phyloP scores from a whole-genome alignment of 148 eudicot species.

The Amaranthus palmeri region DNA sequence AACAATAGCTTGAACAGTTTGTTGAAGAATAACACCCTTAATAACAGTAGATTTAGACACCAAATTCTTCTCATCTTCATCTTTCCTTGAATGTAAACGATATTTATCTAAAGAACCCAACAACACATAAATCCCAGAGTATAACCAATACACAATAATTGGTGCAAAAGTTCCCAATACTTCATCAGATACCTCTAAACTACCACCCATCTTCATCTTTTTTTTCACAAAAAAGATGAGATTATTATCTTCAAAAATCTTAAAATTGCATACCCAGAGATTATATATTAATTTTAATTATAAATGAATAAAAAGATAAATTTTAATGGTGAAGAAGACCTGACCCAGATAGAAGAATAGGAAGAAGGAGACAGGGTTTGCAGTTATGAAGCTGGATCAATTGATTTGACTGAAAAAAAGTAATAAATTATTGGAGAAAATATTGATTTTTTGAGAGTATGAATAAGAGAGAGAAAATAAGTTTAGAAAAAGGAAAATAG shows the following conservation, averaged over 20 bases:
- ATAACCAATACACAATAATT: slow-evolving; percentile 71
- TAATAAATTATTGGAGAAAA: not conserved
- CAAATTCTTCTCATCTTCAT: slow-evolving; percentile 80
- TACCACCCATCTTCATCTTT: slow-evolving; percentile 27
- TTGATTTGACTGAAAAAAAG: slow-evolving; percentile 12
- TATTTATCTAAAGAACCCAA: slow-evolving; percentile 51
- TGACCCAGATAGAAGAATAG: not conserved
- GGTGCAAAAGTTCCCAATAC: slow-evolving; percentile 75
- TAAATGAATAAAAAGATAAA: not conserved
- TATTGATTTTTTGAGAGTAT: not conserved
- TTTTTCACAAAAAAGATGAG: too few species aligned
- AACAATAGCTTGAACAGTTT: slow-evolving; percentile 63
- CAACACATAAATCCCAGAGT: slow-evolving; percentile 61
- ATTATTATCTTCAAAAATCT: not conserved
- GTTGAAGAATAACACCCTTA: slow-evolving; percentile 84
- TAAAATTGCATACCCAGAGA: slow-evolving; percentile 16
- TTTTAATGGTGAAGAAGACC: not conserved
- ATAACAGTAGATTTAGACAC: slow-evolving; percentile 56
- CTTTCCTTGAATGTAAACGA: slow-evolving; percentile 61
- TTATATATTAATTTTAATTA: not conserved
- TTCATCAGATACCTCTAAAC: slow-evolving; percentile 53
- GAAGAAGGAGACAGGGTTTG: too few species aligned
- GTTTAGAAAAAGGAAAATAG: too few species aligned
- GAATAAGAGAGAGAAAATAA: slow-evolving; percentile 6
- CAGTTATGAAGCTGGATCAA: slow-evolving; percentile 21